A percentile compares a stretch with the other conserved stretches of the same genome.
These are phyloP conservation scores for Dinochytrium kinnereticum DNA, from an alignment of 371 early-diverging fungal species.

Conservation along the genomic window DNA sequence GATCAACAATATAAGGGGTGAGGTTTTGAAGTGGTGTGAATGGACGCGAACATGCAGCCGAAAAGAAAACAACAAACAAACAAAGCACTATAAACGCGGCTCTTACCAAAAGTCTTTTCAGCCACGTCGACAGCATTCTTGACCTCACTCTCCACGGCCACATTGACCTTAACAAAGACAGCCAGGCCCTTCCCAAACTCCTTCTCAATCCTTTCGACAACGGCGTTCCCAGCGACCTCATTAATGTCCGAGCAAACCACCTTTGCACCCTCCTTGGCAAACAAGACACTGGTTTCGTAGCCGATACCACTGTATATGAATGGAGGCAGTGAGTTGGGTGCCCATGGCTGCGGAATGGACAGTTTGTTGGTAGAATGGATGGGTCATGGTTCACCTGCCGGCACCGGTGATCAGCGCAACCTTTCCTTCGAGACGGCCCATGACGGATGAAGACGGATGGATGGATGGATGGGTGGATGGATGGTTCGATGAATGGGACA, in stretches of 20 bases:
- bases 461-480: not conserved
- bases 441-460: not conserved
- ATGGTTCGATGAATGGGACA: too few species aligned
- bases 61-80: not conserved
- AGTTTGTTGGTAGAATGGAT: not conserved
- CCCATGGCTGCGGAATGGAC: not conserved
- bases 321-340: not conserved
- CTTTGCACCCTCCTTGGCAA: conserved; percentile 83
- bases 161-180: conserved; percentile 61
- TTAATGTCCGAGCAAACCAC: conserved; percentile 83
- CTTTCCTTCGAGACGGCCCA: conserved; percentile 73
- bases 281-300: conserved; percentile 72
- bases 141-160: conserved; percentile 74
- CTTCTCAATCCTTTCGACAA: conserved; percentile 66
- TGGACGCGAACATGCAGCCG: not conserved
- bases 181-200: conserved; percentile 39
- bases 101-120: conserved; percentile 71
- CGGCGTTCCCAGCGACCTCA: conserved; percentile 48
- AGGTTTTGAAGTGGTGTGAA: too few species aligned
- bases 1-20: not conserved
- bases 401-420: conserved; percentile 90
- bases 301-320: conserved; percentile 77
- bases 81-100: too few species aligned
- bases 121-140: conserved; percentile 73
- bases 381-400: conserved; percentile 72